phyloP scores from a whole-genome alignment of 225 moss, liverwort and hornwort species.

The Bryum argenteum region DNA sequence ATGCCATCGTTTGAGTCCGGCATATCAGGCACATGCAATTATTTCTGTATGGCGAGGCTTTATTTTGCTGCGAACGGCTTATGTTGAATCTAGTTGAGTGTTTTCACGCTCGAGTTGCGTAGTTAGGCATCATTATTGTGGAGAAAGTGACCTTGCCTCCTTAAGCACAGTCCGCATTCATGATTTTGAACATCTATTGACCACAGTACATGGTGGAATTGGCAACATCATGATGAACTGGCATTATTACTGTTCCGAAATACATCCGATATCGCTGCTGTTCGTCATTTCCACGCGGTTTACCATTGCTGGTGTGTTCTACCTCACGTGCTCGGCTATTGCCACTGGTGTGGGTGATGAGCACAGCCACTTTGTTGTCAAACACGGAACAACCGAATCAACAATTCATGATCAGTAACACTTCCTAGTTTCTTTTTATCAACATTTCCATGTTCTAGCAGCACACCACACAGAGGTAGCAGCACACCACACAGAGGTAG shows the following conservation, averaged over 20 bases:
- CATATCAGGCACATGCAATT: conserved; percentile 4
- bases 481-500: too few relatives aligned
- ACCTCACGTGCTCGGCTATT: too few relatives aligned
- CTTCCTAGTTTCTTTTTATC: too few relatives aligned
- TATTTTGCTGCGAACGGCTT: not conserved
- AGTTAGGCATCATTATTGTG: not conserved
- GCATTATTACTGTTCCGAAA: not conserved
- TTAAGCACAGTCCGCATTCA: not conserved
- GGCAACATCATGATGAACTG: not conserved
- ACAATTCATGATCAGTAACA: too few relatives aligned
- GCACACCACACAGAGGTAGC: too few relatives aligned
- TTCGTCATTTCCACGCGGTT: too few relatives aligned
- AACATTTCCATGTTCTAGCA: too few relatives aligned
- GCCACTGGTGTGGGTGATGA: too few relatives aligned
- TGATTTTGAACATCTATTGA: not conserved
- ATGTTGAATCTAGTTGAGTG: not conserved
- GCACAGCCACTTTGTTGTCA: too few relatives aligned
- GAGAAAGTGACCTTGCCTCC: not conserved
- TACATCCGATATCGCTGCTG: too few relatives aligned
- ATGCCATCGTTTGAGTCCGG: conserved; percentile 43
- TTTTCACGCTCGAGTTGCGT: not conserved
- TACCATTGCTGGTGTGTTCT: too few relatives aligned
- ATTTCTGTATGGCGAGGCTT: conserved; percentile 1
- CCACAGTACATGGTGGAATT: not conserved
- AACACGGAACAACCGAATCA: too few relatives aligned